Evolutionary conservation across 2,329 filamentous ascomycete genomes (phyloP).

Genomic region (Colletotrichum caudatum): DNA sequence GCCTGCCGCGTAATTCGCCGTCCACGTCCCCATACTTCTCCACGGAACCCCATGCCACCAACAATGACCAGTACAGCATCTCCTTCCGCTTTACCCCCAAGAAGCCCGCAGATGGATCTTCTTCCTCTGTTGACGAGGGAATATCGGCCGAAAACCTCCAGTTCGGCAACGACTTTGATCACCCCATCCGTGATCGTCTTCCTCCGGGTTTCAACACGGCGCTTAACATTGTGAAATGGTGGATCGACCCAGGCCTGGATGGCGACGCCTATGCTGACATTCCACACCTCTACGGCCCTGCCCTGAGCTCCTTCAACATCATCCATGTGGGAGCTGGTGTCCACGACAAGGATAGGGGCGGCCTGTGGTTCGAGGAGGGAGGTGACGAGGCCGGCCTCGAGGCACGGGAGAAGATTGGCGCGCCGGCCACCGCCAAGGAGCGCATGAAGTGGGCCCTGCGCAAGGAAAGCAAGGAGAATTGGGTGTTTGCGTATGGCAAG

Average conservation of each 20-base stretch:
- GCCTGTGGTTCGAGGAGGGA: constrained; percentile 73
- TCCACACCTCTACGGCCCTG: constrained; percentile 87
- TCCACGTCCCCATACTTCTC: constrained; percentile 82
- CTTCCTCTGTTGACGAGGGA: constrained; percentile 50
- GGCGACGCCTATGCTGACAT: constrained; percentile 89
- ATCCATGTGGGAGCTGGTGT: constrained; percentile 72
- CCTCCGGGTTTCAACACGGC: constrained; percentile 89
- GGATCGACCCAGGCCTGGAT: constrained; percentile 90
- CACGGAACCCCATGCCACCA: constrained; percentile 72
- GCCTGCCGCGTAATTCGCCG: constrained; percentile 79
- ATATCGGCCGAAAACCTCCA: constrained; percentile 81
- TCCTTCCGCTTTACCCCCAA: constrained; percentile 83
- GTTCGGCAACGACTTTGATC: constrained; percentile 96
- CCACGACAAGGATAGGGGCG: constrained; percentile 61
- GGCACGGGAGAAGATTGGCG: constrained; percentile 59
- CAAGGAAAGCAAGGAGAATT: constrained; percentile 61
- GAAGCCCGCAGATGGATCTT: constrained; percentile 43
- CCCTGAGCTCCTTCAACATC: constrained; percentile 83
- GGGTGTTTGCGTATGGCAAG: constrained; percentile 66
- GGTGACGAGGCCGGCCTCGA: constrained; percentile 68
- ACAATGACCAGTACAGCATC: constrained; percentile 86
- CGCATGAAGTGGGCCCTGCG: constrained; percentile 71
- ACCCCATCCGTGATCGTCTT: constrained; percentile 86
- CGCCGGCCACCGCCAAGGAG: constrained; percentile 64
- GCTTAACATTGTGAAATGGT: constrained; percentile 88